Base-by-base conservation (phyloP, 2,329 filamentous ascomycete genomes). In the Aspergillus luchuensis region DNA sequence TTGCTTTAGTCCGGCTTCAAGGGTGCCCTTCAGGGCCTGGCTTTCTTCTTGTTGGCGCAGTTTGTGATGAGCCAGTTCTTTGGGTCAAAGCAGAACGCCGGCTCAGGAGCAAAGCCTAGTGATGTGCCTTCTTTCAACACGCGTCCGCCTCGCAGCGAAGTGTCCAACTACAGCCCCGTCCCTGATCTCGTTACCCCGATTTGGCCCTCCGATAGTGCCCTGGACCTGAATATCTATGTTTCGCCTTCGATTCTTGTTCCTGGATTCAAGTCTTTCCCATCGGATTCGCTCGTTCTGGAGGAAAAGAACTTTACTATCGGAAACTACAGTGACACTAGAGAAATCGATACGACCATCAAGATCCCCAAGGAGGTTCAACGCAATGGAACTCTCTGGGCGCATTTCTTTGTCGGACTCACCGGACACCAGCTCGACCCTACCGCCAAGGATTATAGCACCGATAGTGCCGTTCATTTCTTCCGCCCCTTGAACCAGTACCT, bases 381-480 rank as follows among this genome's bases (percentile, higher is more conserved):
- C 67, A 98, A 98, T 74, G 92, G 91, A 36, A 97, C 94, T 1
- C 84, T 99, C 8, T 97, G 91, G 88, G 94, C 91, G 2, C 95
- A 99, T 76, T 96, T 98, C 77, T 97, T 92, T 70, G 81, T 98
- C 62, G 91, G 87, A 10, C 85, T 96, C 66, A 80, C 87, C 8
- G 94, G 93, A 56, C 85, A 86, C 61, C 83, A 85, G 58, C 80
- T 97, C 33, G 94, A 98, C 71, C 94, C 94, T 2, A 84, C 84
- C 8, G 84, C 86, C 58, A 81, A 87, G 0, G 83, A 82, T 60
- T 99, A 91, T 75, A 90, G 96, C 73, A 80, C 87, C 0, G 83
- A 84, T 8, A 89, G 86, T 62, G 93, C 95, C 2, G 92, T 92
- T 71, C 88, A 96, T 74, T 96, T 97, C 74, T 82, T 88, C 52